phyloP scores from a whole-genome alignment of 306 rosid genomes.

The Malus domestica region ASM211411v1 NC_041791.1:8103501-8104000 shows the following conservation, averaged over 20 bases:
- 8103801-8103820: constrained; percentile 7
- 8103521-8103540: background rate
- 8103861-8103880: constrained; percentile 56
- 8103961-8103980: background rate
- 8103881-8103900: constrained; percentile 57
- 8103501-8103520: background rate
- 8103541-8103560: background rate
- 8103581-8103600: background rate
- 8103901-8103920: constrained; percentile 64
- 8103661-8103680: background rate
- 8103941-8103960: constrained; percentile 49
- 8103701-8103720: background rate
- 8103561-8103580: background rate
- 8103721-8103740: background rate
- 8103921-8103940: constrained; percentile 42
- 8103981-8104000: background rate
- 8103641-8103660: background rate
- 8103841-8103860: constrained; percentile 66
- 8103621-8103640: background rate
- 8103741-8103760: background rate
- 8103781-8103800: background rate
- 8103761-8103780: background rate
- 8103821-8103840: constrained; percentile 45
- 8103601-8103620: background rate
- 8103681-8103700: background rate